Base-by-base conservation (phyloP, 352 stramenopile species). In the Phytophthora hibernalis region DNA sequence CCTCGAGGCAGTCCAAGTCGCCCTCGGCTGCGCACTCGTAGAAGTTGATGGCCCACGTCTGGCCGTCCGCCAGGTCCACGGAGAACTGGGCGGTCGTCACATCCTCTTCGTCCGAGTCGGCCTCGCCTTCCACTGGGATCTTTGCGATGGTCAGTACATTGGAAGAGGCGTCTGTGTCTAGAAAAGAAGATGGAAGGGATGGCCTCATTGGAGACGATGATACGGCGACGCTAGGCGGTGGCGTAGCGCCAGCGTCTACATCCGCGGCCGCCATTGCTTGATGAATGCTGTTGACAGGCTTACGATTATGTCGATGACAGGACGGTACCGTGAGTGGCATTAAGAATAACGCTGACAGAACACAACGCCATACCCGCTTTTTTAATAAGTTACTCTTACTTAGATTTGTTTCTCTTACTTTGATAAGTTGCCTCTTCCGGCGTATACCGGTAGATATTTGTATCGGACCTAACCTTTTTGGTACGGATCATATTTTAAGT, bases 1-100 rank as follows among this genome's bases (percentile, higher is more conserved):
- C 71, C 33, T 82, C 72, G 0, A 95, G 71, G 49, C 74, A 87
- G 56, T 79, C 63, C 13, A 93, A 43, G 55, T 93, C 83, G 30
- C 84, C 83, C 54, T 95, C 83, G 47, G 86, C 82, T 21, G 82
- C 80, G 60, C 80, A 89, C 49, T 90, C 82, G 61, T 87, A 87
- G 47, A 91, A 90, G 63, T 85, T 85, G 30, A 88, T 88, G 61
- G 79, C 74, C 74, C 77, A 90, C 64, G 79, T 83, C 44, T 83
- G 75, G 45, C 67, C 56, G 68, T 86, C 76, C 8, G 74, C 60
- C 51, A 93, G 52, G 60, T 90, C 77, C 6, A 93, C 65, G 37
- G 87, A 77, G 59, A 91, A 93, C 61, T 91, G 81, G 12, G 82
- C 78, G 24, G 77, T 89, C 9, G 68, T 82, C 31, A 85, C 74